Evolutionary conservation across 306 rosid genomes (phyloP).

Genomic region (Carpinus fangiana): DNA sequence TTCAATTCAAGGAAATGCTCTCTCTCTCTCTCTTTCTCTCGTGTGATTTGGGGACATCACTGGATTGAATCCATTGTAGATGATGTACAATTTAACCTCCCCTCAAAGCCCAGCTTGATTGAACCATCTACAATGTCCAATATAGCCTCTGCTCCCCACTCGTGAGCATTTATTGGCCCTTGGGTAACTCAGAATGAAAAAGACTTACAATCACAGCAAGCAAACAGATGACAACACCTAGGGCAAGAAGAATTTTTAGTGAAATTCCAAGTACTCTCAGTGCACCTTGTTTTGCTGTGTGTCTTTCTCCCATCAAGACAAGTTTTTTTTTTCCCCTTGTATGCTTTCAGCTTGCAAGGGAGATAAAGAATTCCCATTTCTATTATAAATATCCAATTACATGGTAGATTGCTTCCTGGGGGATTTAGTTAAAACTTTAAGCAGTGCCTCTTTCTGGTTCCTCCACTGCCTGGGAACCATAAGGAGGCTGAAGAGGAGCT

Average conservation of each 20-base stretch:
- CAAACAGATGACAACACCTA: constrained; percentile 28
- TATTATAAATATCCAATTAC: constrained; percentile 31
- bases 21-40: background rate
- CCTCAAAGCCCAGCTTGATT: too few relatives aligned
- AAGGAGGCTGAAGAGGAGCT: constrained; percentile 19
- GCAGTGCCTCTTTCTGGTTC: constrained; percentile 28
- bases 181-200: constrained; percentile 27
- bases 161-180: background rate
- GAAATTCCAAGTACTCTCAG: constrained; percentile 20
- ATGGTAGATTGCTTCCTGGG: constrained; percentile 18
- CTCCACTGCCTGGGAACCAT: constrained; percentile 27
- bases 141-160: background rate
- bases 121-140: background rate
- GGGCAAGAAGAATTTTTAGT: background rate
- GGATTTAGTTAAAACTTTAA: constrained; percentile 23
- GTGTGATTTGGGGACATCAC: background rate
- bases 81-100: background rate
- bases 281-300: constrained; percentile 29
- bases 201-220: constrained; percentile 17
- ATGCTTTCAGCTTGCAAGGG: background rate
- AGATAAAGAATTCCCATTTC: background rate
- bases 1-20: constrained; percentile 35
- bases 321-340: background rate
- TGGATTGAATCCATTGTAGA: background rate
- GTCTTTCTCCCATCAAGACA: background rate